Percentiles rank a stretch among this genome's conserved stretches.
Evolutionary conservation across 805 yeast species (phyloP).

Genomic region (Yarrowia phangngaensis): DNA sequence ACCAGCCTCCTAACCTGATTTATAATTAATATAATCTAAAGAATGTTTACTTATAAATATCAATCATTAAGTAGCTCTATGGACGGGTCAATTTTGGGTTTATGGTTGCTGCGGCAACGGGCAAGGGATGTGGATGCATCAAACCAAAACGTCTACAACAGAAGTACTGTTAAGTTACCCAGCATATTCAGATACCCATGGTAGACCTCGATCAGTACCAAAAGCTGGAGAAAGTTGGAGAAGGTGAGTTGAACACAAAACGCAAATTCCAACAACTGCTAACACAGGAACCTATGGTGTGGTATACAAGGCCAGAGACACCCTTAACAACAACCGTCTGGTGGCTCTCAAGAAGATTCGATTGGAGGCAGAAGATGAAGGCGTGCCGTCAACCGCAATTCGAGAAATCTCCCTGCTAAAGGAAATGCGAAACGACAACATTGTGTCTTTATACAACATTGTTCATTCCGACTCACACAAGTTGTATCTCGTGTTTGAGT

Average conservation of each 20-base stretch:
- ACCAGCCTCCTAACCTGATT: too few relatives aligned
- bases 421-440: constrained; percentile 90
- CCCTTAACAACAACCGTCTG: constrained; percentile 81
- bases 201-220: constrained; percentile 89
- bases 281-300: constrained; percentile 85
- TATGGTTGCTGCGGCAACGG: constrained; percentile 25
- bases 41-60: too few relatives aligned
- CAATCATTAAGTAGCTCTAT: too few relatives aligned
- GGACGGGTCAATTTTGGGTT: too few relatives aligned
- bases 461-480: constrained; percentile 94
- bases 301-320: constrained; percentile 91
- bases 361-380: constrained; percentile 94
- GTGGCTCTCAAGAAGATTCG: constrained; percentile 95
- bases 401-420: constrained; percentile 91
- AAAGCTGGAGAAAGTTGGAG: constrained; percentile 94
- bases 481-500: constrained; percentile 87
- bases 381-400: constrained; percentile 97
- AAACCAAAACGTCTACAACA: constrained; percentile 26
- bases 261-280: background rate
- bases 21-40: too few relatives aligned
- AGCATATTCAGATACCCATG: constrained; percentile 43
- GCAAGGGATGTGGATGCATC: constrained; percentile 26
- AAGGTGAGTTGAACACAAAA: constrained; percentile 52
- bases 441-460: constrained; percentile 85
- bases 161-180: constrained; percentile 19